Evolutionary conservation across 306 rosid genomes (phyloP), one percentile per base, ranked within the genome.

Genomic region (Glycine latifolia): DNA sequence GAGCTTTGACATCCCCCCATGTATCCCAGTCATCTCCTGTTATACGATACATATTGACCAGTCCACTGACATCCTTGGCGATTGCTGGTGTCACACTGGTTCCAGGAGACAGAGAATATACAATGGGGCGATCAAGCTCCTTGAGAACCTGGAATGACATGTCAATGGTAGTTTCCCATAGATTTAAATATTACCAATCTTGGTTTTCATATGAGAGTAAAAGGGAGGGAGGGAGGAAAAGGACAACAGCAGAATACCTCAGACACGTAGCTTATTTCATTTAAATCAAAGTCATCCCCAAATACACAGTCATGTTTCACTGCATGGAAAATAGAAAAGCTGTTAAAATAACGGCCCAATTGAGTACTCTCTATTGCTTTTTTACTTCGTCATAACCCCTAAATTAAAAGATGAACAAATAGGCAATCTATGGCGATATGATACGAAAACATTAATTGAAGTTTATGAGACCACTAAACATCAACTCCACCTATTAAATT

Each of bases 11-110:
- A 83, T 96, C 99, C 9, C 61, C 77, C 99, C 99, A 96, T 0
- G 85, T 14, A 88, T 96, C 99, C 99, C 99, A 96, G 84, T 93
- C 99, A 83, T 96, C 99, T 70, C 89, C 98, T 53, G 99, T 93
- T 86, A 93, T 86, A 59, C 97, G 92, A 79, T 93, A 96, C 94
- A 96, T 76, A 86, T 96, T 96, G 43, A 85, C 98, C 44, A 96
- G 80, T 79, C 91, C 91, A 79, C 77, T 87, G 77, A 96, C 89
- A 59, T 59, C 88, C 87, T 90, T 85, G 77, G 97, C 99, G 94
- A 96, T 89, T 31, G 80, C 82, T 73, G 98, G 96, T 54, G 98
- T 89, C 79, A 54, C 94, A 73, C 90, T 90, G 65, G 98, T 92
- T 81, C 99, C 99, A 31, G 98, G 98, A 85, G 99, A 92, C 81